Evolutionary conservation across 179 eudicot species (phyloP).

Genomic region (Spergularia azorica): DNA sequence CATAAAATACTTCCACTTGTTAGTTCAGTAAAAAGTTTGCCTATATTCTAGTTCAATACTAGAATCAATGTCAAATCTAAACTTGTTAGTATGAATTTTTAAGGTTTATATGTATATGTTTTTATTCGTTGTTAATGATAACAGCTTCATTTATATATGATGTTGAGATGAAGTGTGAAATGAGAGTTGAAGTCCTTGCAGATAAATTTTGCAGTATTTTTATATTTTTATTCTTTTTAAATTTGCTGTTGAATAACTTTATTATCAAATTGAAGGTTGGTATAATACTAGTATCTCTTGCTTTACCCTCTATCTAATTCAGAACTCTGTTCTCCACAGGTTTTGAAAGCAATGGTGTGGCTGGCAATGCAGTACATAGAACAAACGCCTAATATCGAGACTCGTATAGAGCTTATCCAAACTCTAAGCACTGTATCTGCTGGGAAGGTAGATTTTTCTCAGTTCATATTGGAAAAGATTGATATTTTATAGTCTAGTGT

Average conservation of each 20-base stretch:
- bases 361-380: conserved; percentile 95
- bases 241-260: too few relatives aligned
- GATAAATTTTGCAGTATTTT: too few relatives aligned
- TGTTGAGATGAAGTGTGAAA: too few relatives aligned
- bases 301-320: neutral
- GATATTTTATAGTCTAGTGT: neutral
- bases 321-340: conserved; percentile 42
- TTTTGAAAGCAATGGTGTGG: conserved; percentile 94
- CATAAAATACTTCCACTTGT: neutral
- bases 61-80: neutral
- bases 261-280: neutral
- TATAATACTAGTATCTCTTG: neutral
- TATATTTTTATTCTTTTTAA: too few relatives aligned
- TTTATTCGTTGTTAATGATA: too few relatives aligned
- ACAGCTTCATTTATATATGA: too few relatives aligned
- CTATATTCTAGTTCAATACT: too few relatives aligned
- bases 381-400: conserved; percentile 88
- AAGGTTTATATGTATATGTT: too few relatives aligned
- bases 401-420: conserved; percentile 85
- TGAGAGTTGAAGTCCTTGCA: too few relatives aligned
- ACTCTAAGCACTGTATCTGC: conserved; percentile 92
- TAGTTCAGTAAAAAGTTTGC: neutral
- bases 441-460: conserved; percentile 61
- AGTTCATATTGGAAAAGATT: neutral
- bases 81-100: too few relatives aligned